Conservation (phyloP, 2,329 filamentous ascomycete genomes). For the Ceratocystis cubensis region DNA sequence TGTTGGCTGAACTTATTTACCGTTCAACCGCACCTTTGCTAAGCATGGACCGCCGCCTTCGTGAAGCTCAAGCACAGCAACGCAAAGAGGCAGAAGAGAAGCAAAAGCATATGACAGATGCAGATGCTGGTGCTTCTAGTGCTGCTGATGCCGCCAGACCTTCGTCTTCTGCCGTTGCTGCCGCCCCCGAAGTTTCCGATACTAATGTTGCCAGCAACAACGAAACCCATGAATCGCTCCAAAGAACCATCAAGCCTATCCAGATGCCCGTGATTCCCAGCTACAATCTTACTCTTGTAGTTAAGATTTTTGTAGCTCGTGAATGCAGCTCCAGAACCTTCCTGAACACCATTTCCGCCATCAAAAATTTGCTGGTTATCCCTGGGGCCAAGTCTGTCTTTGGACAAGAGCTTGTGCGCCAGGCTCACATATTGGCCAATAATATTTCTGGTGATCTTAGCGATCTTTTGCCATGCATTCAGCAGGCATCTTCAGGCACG, state of each 20-base stretch:
- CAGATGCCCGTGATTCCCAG: constrained; percentile 77
- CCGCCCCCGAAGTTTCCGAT: constrained; percentile 24
- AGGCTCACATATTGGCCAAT: constrained; percentile 73
- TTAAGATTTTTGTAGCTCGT: constrained; percentile 88
- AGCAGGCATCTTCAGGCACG: constrained; percentile 73
- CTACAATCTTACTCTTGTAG: constrained; percentile 81
- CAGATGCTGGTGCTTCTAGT: constrained; percentile 11
- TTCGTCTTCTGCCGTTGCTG: constrained; percentile 11
- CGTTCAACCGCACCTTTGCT: constrained; percentile 79
- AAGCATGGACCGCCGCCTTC: constrained; percentile 68
- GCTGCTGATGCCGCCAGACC: not conserved
- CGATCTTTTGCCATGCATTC: constrained; percentile 73
- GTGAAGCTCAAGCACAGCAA: constrained; percentile 50
- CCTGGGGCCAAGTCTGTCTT: constrained; percentile 82
- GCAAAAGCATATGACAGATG: constrained; percentile 13
- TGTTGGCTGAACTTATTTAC: constrained; percentile 74
- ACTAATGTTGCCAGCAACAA: constrained; percentile 27
- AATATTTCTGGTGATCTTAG: constrained; percentile 75
- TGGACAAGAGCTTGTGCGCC: constrained; percentile 79
- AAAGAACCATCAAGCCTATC: constrained; percentile 46
- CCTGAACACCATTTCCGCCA: constrained; percentile 93
- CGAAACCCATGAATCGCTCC: constrained; percentile 31
- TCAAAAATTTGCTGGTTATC: constrained; percentile 92
- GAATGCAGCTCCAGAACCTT: constrained; percentile 98
- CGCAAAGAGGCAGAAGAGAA: constrained; percentile 26